A percentile compares a stretch with the other conserved stretches of the same genome.
phyloP scores from a whole-genome alignment of 345 rosid genomes.

The Bretschneidera sinensis region DNA sequence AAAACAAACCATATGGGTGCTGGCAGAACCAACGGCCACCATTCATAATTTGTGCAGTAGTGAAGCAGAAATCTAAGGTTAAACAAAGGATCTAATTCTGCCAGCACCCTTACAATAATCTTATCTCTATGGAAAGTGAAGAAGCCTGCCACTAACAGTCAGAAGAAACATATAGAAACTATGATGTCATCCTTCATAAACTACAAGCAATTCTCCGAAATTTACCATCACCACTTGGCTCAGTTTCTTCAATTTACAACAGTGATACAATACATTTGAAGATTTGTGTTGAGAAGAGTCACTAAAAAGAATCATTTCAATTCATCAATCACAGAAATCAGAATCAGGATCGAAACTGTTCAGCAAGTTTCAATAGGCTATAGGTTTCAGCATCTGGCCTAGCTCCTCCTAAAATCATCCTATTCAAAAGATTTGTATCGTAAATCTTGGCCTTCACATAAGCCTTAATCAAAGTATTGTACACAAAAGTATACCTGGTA shows the following conservation, averaged over 20 bases:
- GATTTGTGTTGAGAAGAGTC: neutral
- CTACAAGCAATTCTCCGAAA: neutral
- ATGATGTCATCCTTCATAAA: neutral
- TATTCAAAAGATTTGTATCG: conserved; percentile 68
- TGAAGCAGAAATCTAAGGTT: too few species aligned
- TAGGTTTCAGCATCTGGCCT: conserved; percentile 93
- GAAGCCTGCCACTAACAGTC: neutral
- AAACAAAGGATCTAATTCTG: too few species aligned
- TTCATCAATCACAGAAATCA: neutral
- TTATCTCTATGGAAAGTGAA: neutral
- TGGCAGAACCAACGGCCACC: too few species aligned
- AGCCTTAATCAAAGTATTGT: conserved; percentile 70
- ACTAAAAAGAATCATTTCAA: conserved; percentile 3
- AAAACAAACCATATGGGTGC: too few species aligned
- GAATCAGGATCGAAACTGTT: conserved; percentile 38
- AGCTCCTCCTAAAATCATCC: conserved; percentile 91
- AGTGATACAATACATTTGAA: neutral
- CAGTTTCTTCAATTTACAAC: conserved; percentile 1
- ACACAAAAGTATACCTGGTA: conserved; percentile 68
- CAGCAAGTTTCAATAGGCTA: conserved; percentile 72
- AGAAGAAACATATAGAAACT: neutral
- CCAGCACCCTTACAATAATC: neutral
- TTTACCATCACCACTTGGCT: neutral
- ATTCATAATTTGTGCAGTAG: too few species aligned
- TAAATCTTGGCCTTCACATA: conserved; percentile 69